phyloP scores from a whole-genome alignment of 768 basidiomycete genomes.

The Boletus insuetus region DNA sequence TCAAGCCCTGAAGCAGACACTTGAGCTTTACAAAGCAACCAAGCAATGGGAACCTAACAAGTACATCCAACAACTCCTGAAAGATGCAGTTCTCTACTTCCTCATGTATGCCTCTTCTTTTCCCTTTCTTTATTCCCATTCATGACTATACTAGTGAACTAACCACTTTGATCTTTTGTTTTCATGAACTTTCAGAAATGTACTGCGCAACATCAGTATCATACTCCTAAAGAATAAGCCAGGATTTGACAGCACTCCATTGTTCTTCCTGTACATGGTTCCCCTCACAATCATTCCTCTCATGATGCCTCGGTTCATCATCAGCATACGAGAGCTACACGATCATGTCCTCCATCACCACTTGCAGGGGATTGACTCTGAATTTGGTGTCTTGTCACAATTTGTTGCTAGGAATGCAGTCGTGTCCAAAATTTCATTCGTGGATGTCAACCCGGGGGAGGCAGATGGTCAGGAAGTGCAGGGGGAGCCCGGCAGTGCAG shows the following conservation, averaged over 20 bases:
- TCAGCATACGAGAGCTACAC: background rate
- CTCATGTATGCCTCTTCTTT: conserved; percentile 23
- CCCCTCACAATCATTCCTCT: background rate
- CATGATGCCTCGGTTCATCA: background rate
- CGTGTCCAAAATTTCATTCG: background rate
- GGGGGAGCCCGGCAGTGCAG: too few relatives aligned
- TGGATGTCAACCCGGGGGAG: background rate
- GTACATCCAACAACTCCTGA: background rate
- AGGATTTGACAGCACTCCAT: too few relatives aligned
- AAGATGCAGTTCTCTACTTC: conserved; percentile 11
- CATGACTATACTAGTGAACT: too few relatives aligned
- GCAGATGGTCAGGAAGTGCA: background rate
- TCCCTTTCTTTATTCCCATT: background rate
- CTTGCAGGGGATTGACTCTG: background rate
- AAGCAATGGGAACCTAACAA: background rate
- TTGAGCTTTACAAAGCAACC: conserved; percentile 1
- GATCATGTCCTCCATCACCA: background rate
- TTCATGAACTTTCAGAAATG: background rate
- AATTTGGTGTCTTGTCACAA: background rate
- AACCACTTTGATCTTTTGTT: background rate
- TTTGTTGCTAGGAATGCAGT: background rate
- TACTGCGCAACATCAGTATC: background rate
- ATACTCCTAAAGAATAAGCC: background rate
- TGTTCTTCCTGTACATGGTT: background rate
- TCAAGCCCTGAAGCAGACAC: background rate